Conservation (phyloP, 2,329 filamentous ascomycete species). For the Immersiporthe knoxdaviesiana region DNA sequence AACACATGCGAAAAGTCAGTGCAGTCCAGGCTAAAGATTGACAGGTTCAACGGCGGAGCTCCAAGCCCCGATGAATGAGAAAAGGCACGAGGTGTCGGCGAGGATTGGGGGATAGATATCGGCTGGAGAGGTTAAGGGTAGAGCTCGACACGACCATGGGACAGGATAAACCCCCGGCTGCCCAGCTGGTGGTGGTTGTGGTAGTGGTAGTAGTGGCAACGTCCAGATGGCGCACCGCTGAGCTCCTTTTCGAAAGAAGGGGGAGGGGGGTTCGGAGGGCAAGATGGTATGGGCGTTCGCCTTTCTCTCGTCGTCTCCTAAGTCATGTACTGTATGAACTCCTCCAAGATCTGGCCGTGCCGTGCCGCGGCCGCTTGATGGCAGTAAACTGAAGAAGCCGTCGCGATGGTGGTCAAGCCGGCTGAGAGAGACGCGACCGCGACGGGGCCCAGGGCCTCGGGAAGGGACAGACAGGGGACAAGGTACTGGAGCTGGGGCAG, state of each 20-base stretch:
- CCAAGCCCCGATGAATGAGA: neutral
- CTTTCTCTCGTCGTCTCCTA: neutral
- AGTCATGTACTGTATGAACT: neutral
- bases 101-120: neutral
- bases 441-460: slow-evolving; percentile 16
- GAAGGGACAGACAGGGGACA: slow-evolving; percentile 13
- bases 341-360: neutral
- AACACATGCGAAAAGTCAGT: neutral
- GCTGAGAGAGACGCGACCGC: slow-evolving; percentile 6
- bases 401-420: neutral
- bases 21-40: slow-evolving; percentile 1
- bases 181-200: neutral
- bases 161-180: neutral
- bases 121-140: neutral
- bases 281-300: neutral
- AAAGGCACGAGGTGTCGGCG: neutral
- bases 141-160: slow-evolving; percentile 1
- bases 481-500: slow-evolving; percentile 8
- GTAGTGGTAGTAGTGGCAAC: neutral
- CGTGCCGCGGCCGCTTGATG: slow-evolving; percentile 1
- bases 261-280: neutral
- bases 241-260: neutral
- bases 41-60: neutral
- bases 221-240: neutral
- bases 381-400: neutral